Base-by-base conservation (phyloP, 371 early-diverging fungal species). In the Mucor mucedo region DNA sequence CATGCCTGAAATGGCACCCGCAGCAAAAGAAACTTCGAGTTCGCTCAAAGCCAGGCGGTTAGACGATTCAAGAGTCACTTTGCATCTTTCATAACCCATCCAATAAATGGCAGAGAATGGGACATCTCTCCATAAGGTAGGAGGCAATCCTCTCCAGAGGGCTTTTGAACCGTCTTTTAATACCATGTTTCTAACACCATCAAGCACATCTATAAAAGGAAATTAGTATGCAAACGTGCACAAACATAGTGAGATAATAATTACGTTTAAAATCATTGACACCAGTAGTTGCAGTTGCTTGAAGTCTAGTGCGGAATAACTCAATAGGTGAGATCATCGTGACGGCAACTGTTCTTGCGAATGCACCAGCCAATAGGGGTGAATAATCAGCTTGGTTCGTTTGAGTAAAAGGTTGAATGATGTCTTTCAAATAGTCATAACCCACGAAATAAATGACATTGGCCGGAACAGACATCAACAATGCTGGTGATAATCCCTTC, bases 391-490 rank as follows among this genome's bases (percentile, higher is more conserved):
- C 55, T 4, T 63, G 16, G 16, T 58, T 54, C 16, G 39, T 29
- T n/a, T n/a, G 35, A 4, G 35, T 33, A 13, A 16, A 45, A 4
- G 66, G 58, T 30, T 60, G 66, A 42, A 65, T 68, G 9, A 16
- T 53, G 58, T 90, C 91, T 54, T 91, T 84, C 32, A 96, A 63
- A 50, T 87, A 79, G 70, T 98, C 98, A 71, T 97, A 98, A 4
- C 97, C 97, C 3, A 94, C 88, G 82, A 94, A 97, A 63, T 98
- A 98, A 21, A 96, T 88, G 27, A 95, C 90, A 4, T 95, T 97
- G 11, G 96, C 87, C 2, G 98, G 98, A 2, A 95, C 85, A 7
- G 94, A 90, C 87, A 95, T 93, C 44, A 91, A 70, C 62, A 98
- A 69, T 3, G 95, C 90, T 7, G 97, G 94, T 13, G 90, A 85